phyloP scores from a whole-genome alignment of 2,329 filamentous ascomycete species.

The Alternaria gaisen region DNA sequence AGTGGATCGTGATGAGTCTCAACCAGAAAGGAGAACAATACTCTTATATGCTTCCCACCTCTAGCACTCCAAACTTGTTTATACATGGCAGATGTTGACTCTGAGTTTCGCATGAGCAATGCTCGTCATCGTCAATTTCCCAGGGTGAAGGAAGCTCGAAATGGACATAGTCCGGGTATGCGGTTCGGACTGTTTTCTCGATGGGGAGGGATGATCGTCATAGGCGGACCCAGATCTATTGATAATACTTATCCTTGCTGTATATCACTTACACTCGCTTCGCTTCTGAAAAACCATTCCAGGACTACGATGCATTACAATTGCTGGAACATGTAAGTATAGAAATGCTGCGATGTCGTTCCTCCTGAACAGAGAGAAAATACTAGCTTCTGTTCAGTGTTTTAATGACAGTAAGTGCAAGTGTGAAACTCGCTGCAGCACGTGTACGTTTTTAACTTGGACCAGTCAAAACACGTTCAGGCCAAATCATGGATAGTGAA shows the following conservation, averaged over 20 bases:
- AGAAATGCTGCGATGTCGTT: not conserved
- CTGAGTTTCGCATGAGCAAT: not conserved
- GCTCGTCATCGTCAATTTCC: conserved; percentile 14
- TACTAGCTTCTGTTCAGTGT: not conserved
- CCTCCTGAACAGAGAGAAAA: not conserved
- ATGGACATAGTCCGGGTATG: not conserved
- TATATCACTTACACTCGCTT: conserved; percentile 8
- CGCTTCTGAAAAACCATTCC: not conserved
- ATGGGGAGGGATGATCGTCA: conserved; percentile 1
- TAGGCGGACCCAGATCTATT: conserved; percentile 7
- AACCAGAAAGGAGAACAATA: not conserved
- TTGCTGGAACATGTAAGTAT: not conserved
- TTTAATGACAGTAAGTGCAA: not conserved
- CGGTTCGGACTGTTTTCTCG: conserved; percentile 7
- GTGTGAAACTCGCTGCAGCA: not conserved
- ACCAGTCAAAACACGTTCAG: not conserved
- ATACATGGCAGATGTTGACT: not conserved
- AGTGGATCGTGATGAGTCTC: not conserved
- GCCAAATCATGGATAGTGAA: not conserved
- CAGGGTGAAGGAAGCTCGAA: not conserved
- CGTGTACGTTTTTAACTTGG: not conserved
- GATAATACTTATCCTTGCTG: conserved; percentile 9
- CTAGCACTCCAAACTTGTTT: conserved; percentile 1
- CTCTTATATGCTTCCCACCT: not conserved
- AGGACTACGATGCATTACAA: not conserved